Evolutionary conservation across 257 asterid species (phyloP).

Genomic region (Rehmannia glutinosa): DNA sequence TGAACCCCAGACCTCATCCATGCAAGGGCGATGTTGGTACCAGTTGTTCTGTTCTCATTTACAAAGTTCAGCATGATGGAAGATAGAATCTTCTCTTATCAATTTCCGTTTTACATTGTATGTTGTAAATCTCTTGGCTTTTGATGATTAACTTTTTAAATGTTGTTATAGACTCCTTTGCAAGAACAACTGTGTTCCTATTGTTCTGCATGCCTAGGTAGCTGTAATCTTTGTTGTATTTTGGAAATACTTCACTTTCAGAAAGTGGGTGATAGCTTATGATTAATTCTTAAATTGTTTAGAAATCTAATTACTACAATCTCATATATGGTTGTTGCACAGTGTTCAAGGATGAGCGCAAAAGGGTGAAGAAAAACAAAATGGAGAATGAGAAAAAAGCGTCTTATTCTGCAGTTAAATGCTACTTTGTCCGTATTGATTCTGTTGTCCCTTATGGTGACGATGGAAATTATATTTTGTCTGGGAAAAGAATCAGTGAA

Average conservation of each 20-base stretch:
- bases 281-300: not conserved
- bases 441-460: slow-evolving; percentile 25
- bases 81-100: not conserved
- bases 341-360: slow-evolving; percentile 71
- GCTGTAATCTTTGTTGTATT: not conserved
- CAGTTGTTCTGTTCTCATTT: no score
- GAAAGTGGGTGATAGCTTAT: not conserved
- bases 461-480: slow-evolving; percentile 26
- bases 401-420: slow-evolving; percentile 27
- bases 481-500: slow-evolving; percentile 33
- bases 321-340: slow-evolving; percentile 15
- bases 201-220: not conserved
- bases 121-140: not conserved
- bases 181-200: not conserved
- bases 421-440: slow-evolving; percentile 54
- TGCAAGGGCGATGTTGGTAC: no score
- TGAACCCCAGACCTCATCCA: no score
- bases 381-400: slow-evolving; percentile 24
- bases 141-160: not conserved
- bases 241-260: not conserved
- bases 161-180: not conserved
- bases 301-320: not conserved
- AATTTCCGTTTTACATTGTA: no score
- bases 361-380: slow-evolving; percentile 32
- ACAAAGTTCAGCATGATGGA: no score